Percentiles rank a stretch among this genome's conserved stretches.
Evolutionary conservation across 768 basidiomycete species (phyloP).

Genomic region (Nidularia pulvinata): DNA sequence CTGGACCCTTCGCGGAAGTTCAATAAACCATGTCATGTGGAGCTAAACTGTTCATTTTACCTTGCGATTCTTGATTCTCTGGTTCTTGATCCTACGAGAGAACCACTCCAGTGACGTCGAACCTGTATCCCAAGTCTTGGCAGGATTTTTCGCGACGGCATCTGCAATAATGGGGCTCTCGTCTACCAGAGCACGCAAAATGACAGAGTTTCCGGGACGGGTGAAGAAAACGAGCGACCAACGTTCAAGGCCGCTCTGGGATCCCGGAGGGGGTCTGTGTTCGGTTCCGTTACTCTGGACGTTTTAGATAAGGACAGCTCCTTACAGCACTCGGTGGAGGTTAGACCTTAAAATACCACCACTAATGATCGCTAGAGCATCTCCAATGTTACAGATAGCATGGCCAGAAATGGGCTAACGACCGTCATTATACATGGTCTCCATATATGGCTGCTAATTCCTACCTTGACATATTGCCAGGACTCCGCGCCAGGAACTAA

Average conservation of each 20-base stretch:
- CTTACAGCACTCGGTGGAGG: constrained; percentile 62
- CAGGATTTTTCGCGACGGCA: constrained; percentile 24
- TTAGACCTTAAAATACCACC: constrained; percentile 66
- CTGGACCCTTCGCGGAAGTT: not conserved
- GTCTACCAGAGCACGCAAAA: constrained; percentile 42
- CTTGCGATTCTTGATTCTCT: constrained; percentile 1
- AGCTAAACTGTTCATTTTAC: not conserved
- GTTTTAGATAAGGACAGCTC: constrained; percentile 1
- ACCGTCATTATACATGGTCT: not conserved
- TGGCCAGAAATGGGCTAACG: constrained; percentile 50
- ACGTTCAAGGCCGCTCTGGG: constrained; percentile 42
- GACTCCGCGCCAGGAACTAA: constrained; percentile 56
- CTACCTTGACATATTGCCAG: constrained; percentile 72
- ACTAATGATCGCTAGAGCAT: constrained; percentile 60
- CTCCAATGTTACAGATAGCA: constrained; percentile 63
- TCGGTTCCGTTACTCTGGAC: not conserved
- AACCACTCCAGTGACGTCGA: not conserved
- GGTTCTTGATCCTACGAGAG: not conserved
- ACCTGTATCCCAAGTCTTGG: constrained; percentile 4
- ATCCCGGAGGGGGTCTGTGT: constrained; percentile 44
- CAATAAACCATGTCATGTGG: not conserved
- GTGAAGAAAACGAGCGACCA: constrained; percentile 67
- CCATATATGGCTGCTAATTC: not conserved
- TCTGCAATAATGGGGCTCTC: constrained; percentile 44
- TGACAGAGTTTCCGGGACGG: constrained; percentile 45